These are phyloP conservation scores for Chlorella sp. DNA, from an alignment of 139 green algal species.

Conservation along the genomic window DNA sequence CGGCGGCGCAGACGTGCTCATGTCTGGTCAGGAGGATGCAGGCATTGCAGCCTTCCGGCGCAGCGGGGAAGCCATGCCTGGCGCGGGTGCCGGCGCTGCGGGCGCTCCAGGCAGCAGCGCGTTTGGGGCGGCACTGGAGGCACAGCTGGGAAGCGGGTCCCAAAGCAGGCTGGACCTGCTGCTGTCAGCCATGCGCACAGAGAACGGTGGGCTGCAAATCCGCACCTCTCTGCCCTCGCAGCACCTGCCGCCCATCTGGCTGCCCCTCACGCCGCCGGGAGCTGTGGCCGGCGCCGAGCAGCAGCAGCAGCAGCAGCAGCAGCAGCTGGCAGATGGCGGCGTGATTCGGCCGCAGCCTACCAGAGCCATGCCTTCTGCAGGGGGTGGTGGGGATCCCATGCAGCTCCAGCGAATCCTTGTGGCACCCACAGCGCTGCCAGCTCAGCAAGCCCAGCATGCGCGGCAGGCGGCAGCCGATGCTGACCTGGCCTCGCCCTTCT, in stretches of 20 bases:
- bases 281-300: not conserved
- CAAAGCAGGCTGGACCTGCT: not conserved
- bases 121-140: not conserved
- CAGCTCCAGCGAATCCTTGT: not conserved
- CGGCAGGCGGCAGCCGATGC: not conserved
- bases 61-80: too few species aligned
- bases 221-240: not conserved
- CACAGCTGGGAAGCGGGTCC: not conserved
- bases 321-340: not conserved
- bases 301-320: not conserved
- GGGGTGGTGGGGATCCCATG: not conserved
- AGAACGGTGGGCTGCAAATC: not conserved
- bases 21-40: too few species aligned
- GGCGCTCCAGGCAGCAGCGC: not conserved
- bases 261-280: not conserved
- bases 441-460: not conserved
- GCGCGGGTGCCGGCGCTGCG: not conserved
- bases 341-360: not conserved
- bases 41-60: too few species aligned
- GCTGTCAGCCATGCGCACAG: not conserved
- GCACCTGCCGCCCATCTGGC: not conserved
- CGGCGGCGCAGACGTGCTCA: too few species aligned
- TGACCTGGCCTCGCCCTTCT: not conserved
- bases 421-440: not conserved
- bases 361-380: not conserved